Percentiles rank a stretch among this genome's conserved stretches.
Evolutionary conservation across 2,329 filamentous ascomycete genomes (phyloP).

Genomic region (Alternaria sp.): DNA sequence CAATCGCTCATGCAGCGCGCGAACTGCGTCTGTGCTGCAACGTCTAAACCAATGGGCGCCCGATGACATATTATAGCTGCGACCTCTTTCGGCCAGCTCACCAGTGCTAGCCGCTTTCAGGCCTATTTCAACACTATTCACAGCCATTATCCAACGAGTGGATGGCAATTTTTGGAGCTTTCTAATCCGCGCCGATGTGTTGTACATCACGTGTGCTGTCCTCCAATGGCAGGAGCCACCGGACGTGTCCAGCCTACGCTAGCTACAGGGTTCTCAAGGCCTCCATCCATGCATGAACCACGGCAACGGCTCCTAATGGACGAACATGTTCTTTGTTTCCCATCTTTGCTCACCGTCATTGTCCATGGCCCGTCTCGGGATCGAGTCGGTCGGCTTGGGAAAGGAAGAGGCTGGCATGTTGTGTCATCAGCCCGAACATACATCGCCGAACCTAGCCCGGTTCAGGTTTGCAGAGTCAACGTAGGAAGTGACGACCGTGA

Average conservation of each 20-base stretch:
- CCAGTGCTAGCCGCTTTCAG: conserved; percentile 24
- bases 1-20: conserved; percentile 28
- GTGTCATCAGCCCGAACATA: background rate
- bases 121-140: conserved; percentile 8
- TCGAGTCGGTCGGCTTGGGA: background rate
- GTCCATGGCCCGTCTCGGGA: background rate
- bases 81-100: conserved; percentile 24
- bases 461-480: background rate
- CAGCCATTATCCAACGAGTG: conserved; percentile 19
- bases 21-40: conserved; percentile 28
- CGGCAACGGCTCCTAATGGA: conserved; percentile 1
- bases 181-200: conserved; percentile 20
- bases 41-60: conserved; percentile 25
- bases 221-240: conserved; percentile 11
- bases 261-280: conserved; percentile 11
- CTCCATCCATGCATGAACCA: background rate
- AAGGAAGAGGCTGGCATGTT: background rate
- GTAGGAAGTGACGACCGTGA: background rate
- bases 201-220: conserved; percentile 17
- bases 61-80: conserved; percentile 11
- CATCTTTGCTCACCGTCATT: background rate
- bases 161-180: conserved; percentile 16
- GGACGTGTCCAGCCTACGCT: conserved; percentile 2
- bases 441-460: background rate
- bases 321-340: background rate